A percentile compares a stretch with the other conserved stretches of the same genome.
Conservation (phyloP, 108 stramenopile genomes). For the Cyclotella cryptica region DNA sequence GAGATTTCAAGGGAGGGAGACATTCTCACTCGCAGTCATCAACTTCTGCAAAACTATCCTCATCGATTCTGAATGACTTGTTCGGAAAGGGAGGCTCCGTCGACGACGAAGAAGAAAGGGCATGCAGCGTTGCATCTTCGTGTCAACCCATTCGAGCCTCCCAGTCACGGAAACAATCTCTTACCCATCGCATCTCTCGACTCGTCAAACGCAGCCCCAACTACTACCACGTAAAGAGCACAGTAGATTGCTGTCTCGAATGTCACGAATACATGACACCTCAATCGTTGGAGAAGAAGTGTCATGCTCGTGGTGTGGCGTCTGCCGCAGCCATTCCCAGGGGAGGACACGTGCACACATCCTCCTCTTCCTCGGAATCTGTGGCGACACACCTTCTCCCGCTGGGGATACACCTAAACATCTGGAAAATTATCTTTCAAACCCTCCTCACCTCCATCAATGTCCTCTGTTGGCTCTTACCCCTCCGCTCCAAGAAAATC, state of each 20-base stretch:
- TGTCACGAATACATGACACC: slow-evolving; percentile 45
- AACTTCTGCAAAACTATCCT: neutral
- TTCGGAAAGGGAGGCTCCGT: neutral
- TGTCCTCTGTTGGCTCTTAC: slow-evolving; percentile 90
- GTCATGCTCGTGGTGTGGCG: neutral
- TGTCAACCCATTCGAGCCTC: slow-evolving; percentile 15
- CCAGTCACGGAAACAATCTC: slow-evolving; percentile 16
- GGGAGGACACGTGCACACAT: slow-evolving; percentile 39
- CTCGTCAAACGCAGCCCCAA: slow-evolving; percentile 31
- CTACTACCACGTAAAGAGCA: slow-evolving; percentile 1
- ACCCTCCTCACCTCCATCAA: slow-evolving; percentile 86
- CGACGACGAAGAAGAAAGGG: neutral
- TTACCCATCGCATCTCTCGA: slow-evolving; percentile 38
- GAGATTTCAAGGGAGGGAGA: slow-evolving; percentile 34
- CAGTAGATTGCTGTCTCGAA: slow-evolving; percentile 44
- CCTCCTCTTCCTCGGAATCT: slow-evolving; percentile 2
- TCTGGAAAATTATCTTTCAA: slow-evolving; percentile 92
- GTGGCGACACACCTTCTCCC: slow-evolving; percentile 45
- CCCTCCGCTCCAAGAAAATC: slow-evolving; percentile 82
- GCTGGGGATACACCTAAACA: slow-evolving; percentile 77
- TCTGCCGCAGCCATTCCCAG: slow-evolving; percentile 29
- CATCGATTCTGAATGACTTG: neutral
- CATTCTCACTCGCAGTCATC: slow-evolving; percentile 11
- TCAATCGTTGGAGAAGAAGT: slow-evolving; percentile 18
- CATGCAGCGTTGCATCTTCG: neutral